These are phyloP conservation scores for Lithospermum erythrorhizon DNA, from an alignment of 257 asterid species.

Conservation along the genomic window DNA sequence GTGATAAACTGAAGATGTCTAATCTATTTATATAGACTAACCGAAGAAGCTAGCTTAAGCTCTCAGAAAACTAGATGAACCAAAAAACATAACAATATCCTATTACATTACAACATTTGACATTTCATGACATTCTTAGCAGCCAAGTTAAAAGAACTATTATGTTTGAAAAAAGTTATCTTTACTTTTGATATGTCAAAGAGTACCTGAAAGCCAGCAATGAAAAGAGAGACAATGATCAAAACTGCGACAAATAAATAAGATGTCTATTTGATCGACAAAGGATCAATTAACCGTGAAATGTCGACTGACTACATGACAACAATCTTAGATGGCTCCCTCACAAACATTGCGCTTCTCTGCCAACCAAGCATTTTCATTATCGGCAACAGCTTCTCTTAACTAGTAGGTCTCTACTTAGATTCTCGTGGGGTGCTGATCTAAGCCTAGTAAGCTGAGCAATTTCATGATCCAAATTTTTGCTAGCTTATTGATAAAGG, in stretches of 20 bases:
- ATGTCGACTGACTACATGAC: slow-evolving; percentile 62
- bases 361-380: slow-evolving; percentile 64
- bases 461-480: slow-evolving; percentile 41
- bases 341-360: slow-evolving; percentile 67
- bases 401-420: slow-evolving; percentile 34
- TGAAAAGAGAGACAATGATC: slow-evolving; percentile 77
- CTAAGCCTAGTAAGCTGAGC: slow-evolving; percentile 66
- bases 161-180: too few species aligned
- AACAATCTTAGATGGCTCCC: slow-evolving; percentile 71
- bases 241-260: slow-evolving; percentile 79
- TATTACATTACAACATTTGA: not conserved
- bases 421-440: slow-evolving; percentile 47
- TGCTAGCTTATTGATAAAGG: slow-evolving; percentile 3
- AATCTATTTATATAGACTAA: not conserved
- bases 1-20: not conserved
- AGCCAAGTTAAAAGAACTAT: too few species aligned
- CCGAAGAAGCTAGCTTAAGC: not conserved
- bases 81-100: not conserved
- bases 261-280: slow-evolving; percentile 70
- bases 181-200: not conserved
- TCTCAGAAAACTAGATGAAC: not conserved
- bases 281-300: slow-evolving; percentile 65
- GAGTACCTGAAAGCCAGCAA: slow-evolving; percentile 91
- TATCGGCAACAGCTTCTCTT: slow-evolving; percentile 32
- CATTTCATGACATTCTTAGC: too few species aligned